Conservation (phyloP, 2,329 filamentous ascomycete genomes). For the Myotisia sp. region DNA sequence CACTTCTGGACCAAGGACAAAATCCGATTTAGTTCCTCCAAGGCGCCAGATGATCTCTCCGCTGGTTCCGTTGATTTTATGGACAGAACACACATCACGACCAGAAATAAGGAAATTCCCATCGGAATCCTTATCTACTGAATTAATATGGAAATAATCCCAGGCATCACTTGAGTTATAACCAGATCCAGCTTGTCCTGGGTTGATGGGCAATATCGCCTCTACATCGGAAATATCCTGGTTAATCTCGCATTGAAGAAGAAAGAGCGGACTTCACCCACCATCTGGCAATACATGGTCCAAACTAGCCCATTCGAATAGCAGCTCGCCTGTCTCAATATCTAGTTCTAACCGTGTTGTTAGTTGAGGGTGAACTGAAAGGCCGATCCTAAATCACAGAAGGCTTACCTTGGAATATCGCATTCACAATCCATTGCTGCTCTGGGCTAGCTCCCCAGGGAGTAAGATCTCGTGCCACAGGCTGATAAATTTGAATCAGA, state of each 20-base stretch:
- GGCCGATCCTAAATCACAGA: no score
- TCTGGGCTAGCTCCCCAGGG: conserved; percentile 34
- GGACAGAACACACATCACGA: conserved; percentile 33
- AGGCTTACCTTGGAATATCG: conserved; percentile 39
- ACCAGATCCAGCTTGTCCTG: conserved; percentile 30
- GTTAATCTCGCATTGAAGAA: conserved; percentile 14
- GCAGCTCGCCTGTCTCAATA: conserved; percentile 39
- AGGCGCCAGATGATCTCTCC: conserved; percentile 37
- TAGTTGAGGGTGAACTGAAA: no score
- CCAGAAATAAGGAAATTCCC: conserved; percentile 38
- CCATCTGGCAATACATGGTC: conserved; percentile 41
- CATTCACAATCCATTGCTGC: conserved; percentile 44
- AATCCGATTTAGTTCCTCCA: conserved; percentile 32
- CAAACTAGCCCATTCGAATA: conserved; percentile 47
- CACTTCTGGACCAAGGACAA: conserved; percentile 30
- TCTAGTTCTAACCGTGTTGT: conserved; percentile 24
- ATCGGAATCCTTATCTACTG: conserved; percentile 26
- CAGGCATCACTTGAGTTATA: conserved; percentile 30
- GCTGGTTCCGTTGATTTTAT: conserved; percentile 35
- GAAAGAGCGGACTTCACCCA: no score
- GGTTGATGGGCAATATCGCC: conserved; percentile 33
- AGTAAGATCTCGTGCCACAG: conserved; percentile 33
- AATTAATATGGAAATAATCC: conserved; percentile 26
- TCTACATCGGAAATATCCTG: no score
- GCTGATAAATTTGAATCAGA: conserved; percentile 41